Percentiles rank a stretch among this genome's conserved stretches.
Conservation (phyloP, 2,329 filamentous ascomycete species). For the Fusarium sp. region DNA sequence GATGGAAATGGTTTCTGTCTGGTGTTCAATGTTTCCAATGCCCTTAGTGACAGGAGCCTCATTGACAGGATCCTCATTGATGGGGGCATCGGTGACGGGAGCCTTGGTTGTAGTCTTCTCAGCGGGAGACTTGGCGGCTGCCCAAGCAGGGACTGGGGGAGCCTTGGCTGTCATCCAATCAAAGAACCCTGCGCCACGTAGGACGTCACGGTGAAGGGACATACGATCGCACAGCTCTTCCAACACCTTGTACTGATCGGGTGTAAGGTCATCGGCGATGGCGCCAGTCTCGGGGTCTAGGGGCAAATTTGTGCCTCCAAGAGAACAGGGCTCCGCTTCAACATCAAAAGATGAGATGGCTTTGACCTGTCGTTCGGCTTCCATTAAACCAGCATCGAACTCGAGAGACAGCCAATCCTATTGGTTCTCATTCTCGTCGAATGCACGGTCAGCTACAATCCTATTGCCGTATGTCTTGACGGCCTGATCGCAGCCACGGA, state of each 20-base stretch:
- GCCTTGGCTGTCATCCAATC: background rate
- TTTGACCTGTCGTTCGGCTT: background rate
- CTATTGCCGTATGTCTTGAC: background rate
- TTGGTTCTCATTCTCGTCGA: background rate
- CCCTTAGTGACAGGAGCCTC: background rate
- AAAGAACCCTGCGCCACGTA: slow-evolving; percentile 30
- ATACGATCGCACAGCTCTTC: background rate
- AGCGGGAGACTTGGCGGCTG: background rate
- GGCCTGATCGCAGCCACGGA: background rate
- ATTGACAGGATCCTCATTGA: background rate
- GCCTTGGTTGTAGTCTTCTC: background rate
- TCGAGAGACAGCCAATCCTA: background rate
- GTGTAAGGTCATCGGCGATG: accelerated
- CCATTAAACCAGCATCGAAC: background rate
- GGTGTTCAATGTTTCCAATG: background rate
- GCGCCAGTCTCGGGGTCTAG: accelerated
- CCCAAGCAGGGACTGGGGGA: background rate
- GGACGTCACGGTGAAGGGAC: slow-evolving; percentile 24
- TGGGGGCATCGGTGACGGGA: background rate
- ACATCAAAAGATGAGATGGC: background rate
- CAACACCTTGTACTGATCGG: accelerated
- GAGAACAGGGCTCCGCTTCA: background rate
- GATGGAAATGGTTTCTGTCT: background rate
- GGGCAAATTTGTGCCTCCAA: background rate
- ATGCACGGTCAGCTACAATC: background rate